phyloP scores from a whole-genome alignment of 176 grass and related monocot species.

The Thalia dealbata region DNA sequence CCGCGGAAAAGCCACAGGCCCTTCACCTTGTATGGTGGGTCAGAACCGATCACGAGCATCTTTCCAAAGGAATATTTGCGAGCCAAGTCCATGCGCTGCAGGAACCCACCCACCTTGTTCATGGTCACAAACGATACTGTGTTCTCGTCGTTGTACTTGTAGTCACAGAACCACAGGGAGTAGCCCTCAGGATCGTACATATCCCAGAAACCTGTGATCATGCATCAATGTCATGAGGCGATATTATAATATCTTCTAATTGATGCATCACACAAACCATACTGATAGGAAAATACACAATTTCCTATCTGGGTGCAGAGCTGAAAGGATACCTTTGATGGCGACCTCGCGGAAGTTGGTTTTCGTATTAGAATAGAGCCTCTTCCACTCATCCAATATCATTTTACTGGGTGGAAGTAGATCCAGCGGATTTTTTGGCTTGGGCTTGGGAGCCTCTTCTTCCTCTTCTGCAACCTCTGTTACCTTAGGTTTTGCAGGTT shows the following conservation, averaged over 20 bases:
- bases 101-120: conserved; percentile 93
- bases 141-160: conserved; percentile 98
- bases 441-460: conserved; percentile 69
- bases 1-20: conserved; percentile 81
- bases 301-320: neutral
- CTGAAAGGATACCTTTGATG: conserved; percentile 50
- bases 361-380: conserved; percentile 75
- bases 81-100: conserved; percentile 82
- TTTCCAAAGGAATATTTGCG: conserved; percentile 88
- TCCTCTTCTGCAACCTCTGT: conserved; percentile 37
- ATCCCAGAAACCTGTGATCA: conserved; percentile 85
- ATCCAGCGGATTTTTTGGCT: conserved; percentile 77
- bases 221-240: neutral
- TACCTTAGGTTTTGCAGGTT: conserved; percentile 44
- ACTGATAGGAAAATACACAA: neutral
- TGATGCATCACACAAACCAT: neutral
- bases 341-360: conserved; percentile 85
- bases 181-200: conserved; percentile 98
- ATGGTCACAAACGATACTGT: conserved; percentile 70
- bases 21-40: conserved; percentile 68
- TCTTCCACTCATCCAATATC: conserved; percentile 93
- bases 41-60: conserved; percentile 67
- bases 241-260: too few species aligned
- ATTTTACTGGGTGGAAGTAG: conserved; percentile 79
- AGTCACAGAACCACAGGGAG: conserved; percentile 98